Conservation (phyloP, 768 basidiomycete genomes). For the Rhodotorula kratochvilovae region DNA sequence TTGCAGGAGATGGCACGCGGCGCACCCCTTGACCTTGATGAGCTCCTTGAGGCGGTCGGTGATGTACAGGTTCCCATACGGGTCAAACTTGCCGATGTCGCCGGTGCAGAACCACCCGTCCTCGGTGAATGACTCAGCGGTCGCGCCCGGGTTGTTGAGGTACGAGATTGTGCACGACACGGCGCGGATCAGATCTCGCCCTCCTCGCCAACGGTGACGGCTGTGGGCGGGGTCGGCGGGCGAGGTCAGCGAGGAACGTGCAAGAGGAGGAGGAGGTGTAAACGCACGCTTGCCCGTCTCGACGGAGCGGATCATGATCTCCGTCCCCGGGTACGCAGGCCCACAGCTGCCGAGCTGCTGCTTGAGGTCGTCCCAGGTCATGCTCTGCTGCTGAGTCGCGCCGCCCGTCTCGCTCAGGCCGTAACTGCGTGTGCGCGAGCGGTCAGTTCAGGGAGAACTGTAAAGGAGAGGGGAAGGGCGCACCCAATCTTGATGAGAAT, state of each 20-base stretch:
- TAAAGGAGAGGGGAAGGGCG: neutral
- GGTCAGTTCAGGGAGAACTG: neutral
- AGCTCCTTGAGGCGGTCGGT: slow-evolving; percentile 42
- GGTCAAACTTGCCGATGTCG: slow-evolving; percentile 43
- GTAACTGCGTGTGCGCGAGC: slow-evolving; percentile 19
- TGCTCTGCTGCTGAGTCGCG: slow-evolving; percentile 31
- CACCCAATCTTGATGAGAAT: slow-evolving; percentile 42
- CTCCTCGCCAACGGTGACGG: slow-evolving; percentile 18
- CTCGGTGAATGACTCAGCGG: slow-evolving; percentile 33
- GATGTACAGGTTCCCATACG: slow-evolving; percentile 34
- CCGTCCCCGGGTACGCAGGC: slow-evolving; percentile 17
- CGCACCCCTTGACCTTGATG: slow-evolving; percentile 45
- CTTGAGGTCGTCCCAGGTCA: slow-evolving; percentile 39
- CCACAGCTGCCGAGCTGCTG: slow-evolving; percentile 37
- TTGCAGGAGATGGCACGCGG: too few species aligned
- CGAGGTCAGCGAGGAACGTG: neutral
- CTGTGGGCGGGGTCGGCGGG: neutral
- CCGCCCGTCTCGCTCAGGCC: slow-evolving; percentile 42
- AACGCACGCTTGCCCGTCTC: slow-evolving; percentile 27
- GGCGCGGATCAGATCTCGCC: slow-evolving; percentile 42
- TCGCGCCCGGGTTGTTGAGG: slow-evolving; percentile 41
- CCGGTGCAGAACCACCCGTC: slow-evolving; percentile 44
- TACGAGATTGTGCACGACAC: slow-evolving; percentile 40
- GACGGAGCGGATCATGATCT: slow-evolving; percentile 33
- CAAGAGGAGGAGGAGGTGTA: neutral